Evolutionary conservation across 176 grass and related monocot genomes (phyloP).

Genomic region (Puccinellia tenuiflora): DNA sequence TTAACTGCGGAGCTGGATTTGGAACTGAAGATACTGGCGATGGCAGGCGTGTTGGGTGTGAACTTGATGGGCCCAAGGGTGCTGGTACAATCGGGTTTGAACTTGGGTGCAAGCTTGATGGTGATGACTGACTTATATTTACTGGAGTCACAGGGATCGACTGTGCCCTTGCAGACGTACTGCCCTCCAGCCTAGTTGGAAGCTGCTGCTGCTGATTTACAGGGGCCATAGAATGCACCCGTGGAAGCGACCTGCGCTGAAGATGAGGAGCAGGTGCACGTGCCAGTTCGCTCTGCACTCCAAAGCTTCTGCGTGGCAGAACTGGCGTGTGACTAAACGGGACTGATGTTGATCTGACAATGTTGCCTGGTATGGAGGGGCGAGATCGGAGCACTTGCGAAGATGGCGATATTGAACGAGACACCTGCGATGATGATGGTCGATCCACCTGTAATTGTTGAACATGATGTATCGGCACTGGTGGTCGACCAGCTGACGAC

Average conservation of each 20-base stretch:
- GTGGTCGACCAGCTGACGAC: slow-evolving; percentile 12
- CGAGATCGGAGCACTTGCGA: slow-evolving; percentile 7
- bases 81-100: background rate
- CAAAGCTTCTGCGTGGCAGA: slow-evolving; percentile 30
- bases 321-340: slow-evolving; percentile 20
- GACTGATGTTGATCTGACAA: slow-evolving; percentile 22
- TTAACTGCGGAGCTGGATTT: background rate
- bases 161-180: slow-evolving; percentile 4
- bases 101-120: background rate
- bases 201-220: slow-evolving; percentile 41
- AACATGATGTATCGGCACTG: slow-evolving; percentile 9
- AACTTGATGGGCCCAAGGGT: background rate
- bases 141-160: background rate
- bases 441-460: slow-evolving; percentile 14
- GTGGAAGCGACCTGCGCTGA: slow-evolving; percentile 32
- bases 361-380: slow-evolving; percentile 14
- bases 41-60: background rate
- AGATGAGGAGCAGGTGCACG: slow-evolving; percentile 77
- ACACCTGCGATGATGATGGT: slow-evolving; percentile 3
- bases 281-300: slow-evolving; percentile 31
- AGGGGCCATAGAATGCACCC: slow-evolving; percentile 6
- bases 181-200: slow-evolving; percentile 4
- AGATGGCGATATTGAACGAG: background rate
- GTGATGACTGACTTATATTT: background rate
- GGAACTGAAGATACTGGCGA: background rate